phyloP scores from a whole-genome alignment of 805 yeast genomes.

The Komagataella pastoris region DNA sequence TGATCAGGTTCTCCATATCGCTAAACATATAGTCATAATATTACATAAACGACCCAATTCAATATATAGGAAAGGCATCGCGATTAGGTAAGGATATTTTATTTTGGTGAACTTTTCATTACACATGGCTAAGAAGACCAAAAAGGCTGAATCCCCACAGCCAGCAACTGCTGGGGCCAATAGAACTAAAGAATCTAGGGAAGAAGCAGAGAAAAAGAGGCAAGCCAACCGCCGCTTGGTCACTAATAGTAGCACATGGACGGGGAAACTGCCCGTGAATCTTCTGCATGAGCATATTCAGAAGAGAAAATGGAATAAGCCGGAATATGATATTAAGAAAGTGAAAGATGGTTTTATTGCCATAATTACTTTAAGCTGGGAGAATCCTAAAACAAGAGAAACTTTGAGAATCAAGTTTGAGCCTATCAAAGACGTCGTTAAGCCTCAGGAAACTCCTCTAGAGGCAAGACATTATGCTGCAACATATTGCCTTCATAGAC shows the following conservation, averaged over 20 bases:
- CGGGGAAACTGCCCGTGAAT: slow-evolving; percentile 87
- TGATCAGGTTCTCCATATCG: neutral
- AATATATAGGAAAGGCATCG: neutral
- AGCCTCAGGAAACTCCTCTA: slow-evolving; percentile 65
- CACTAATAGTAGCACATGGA: slow-evolving; percentile 71
- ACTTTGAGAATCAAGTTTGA: slow-evolving; percentile 40
- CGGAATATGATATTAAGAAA: slow-evolving; percentile 54
- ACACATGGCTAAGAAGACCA: slow-evolving; percentile 3
- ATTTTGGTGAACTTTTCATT: neutral
- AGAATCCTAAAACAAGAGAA: slow-evolving; percentile 74
- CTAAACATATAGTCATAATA: neutral
- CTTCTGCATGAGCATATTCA: slow-evolving; percentile 80
- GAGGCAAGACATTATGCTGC: slow-evolving; percentile 91
- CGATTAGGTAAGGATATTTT: neutral
- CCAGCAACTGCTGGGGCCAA: neutral
- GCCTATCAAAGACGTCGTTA: slow-evolving; percentile 34
- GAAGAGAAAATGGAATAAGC: slow-evolving; percentile 81
- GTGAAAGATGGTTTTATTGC: slow-evolving; percentile 45
- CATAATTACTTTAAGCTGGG: slow-evolving; percentile 49
- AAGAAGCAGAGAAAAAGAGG: slow-evolving; percentile 6
- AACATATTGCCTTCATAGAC: slow-evolving; percentile 70
- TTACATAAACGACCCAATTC: neutral
- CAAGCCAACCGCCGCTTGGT: slow-evolving; percentile 28
- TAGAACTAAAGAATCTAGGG: slow-evolving; percentile 1
- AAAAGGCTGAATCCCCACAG: neutral